These are phyloP conservation scores for Rhodotorula babjevae DNA, from an alignment of 768 basidiomycete species.

Conservation along the genomic window DNA sequence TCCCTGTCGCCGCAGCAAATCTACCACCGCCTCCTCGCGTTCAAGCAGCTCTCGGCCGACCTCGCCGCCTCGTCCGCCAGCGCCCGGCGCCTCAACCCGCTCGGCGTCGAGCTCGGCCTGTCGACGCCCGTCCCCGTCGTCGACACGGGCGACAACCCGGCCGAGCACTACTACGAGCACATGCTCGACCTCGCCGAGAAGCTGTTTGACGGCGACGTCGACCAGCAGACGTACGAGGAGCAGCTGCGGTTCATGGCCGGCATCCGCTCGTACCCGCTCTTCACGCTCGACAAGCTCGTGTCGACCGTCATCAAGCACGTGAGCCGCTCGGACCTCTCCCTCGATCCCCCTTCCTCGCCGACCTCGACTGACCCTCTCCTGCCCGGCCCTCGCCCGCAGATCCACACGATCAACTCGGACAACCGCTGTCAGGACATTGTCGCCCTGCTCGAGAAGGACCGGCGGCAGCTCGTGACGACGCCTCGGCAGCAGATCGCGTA, in stretches of 20 bases:
- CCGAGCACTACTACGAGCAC: slow-evolving; percentile 79
- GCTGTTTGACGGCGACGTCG: slow-evolving; percentile 86
- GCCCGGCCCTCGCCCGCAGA: slow-evolving; percentile 57
- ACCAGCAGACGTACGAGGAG: slow-evolving; percentile 84
- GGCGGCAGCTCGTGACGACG: slow-evolving; percentile 40
- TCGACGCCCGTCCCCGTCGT: slow-evolving; percentile 66
- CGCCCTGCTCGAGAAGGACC: slow-evolving; percentile 40
- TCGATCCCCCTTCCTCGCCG: background rate
- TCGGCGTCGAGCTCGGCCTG: slow-evolving; percentile 47
- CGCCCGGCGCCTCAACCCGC: slow-evolving; percentile 36
- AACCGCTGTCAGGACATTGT: slow-evolving; percentile 73
- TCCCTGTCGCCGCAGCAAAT: slow-evolving; percentile 47
- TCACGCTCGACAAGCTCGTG: slow-evolving; percentile 89
- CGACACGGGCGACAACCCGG: slow-evolving; percentile 45
- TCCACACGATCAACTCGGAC: slow-evolving; percentile 79
- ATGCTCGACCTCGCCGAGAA: slow-evolving; percentile 85
- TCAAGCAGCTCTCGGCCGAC: slow-evolving; percentile 73
- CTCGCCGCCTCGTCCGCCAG: slow-evolving; percentile 54
- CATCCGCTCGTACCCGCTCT: slow-evolving; percentile 82
- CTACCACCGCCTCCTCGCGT: slow-evolving; percentile 78
- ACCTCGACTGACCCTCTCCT: slow-evolving; percentile 43
- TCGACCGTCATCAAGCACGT: slow-evolving; percentile 93
- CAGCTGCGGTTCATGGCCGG: slow-evolving; percentile 95
- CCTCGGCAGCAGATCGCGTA: slow-evolving; percentile 51
- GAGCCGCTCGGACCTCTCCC: slow-evolving; percentile 37